Evolutionary conservation across 495 filamentous ascomycete genomes (phyloP), one percentile per base, ranked within the genome.

Genomic region (Tetracladium setigerum): DNA sequence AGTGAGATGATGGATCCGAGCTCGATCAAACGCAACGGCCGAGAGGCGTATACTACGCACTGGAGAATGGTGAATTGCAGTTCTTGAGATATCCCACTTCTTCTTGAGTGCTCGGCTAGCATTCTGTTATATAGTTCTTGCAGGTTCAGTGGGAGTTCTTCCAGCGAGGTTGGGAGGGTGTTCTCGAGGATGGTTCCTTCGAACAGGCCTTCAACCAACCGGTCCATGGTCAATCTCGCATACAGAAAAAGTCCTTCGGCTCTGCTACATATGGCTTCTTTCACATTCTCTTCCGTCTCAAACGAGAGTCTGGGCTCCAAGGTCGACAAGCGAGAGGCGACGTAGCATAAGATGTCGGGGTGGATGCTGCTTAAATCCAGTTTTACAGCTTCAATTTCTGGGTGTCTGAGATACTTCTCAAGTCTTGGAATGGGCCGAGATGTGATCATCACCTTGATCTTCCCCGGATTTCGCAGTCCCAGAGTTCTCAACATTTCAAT

Each of bases 51-150:
- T 1, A 16, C 33, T n/a, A 68, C 64, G 50, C 60, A 69, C 39
- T 67, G 62, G 6, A 77, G 50, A 10, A 77, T 58, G 2, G 65
- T 50, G 5, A 64, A 41, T 54, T 76, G 74, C 30, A 69, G 50
- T 8, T 67, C 56, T 14, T 51, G 31, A 8, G 62, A 48, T 1
- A 70, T 56, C 14, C 59, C 58, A 15, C 66, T 63, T 14, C 58
- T 49, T 9, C 35, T 41, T n/a, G 62, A 47, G 38, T 76, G 70
- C 15, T 74, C 62, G 12, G 38, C 39, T 0, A 78, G 59, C 12
- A 78, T 53, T 14, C 62, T 52, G 8, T 56, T 63, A 41, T 78
- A 78, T 66, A 78, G 71, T 41, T 63, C 57, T 17, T 71, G 62
- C 34, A 78, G 47, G 38, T 66, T 58, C 0, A 30, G 32, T 1